A percentile compares a stretch with the other conserved stretches of the same genome.
Evolutionary conservation across 768 basidiomycete species (phyloP).

Genomic region (Leccinum longicurvipes): DNA sequence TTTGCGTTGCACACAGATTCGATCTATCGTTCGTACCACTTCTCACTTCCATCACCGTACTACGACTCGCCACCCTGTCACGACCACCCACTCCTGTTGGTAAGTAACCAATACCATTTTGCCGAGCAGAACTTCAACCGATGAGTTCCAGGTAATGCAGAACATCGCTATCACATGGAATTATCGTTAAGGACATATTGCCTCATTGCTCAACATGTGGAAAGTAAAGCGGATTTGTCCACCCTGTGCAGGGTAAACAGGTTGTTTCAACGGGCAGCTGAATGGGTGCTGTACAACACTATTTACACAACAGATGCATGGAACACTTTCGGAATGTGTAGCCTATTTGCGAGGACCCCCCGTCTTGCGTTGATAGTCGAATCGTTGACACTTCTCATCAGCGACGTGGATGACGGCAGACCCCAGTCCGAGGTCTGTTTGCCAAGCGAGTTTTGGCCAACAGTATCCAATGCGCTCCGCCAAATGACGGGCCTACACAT

Average conservation of each 20-base stretch:
- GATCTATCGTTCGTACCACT: neutral
- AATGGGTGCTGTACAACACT: constrained; percentile 59
- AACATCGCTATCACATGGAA: constrained; percentile 45
- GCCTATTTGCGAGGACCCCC: constrained; percentile 41
- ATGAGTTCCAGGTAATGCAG: constrained; percentile 34
- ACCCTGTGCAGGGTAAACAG: constrained; percentile 57
- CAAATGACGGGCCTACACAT: constrained; percentile 46
- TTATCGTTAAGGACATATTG: constrained; percentile 57
- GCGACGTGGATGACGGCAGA: constrained; percentile 18
- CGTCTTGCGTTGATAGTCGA: constrained; percentile 53
- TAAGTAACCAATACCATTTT: constrained; percentile 2
- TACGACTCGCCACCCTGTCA: neutral
- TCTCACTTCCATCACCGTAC: neutral
- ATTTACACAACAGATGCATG: constrained; percentile 43
- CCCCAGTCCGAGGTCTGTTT: constrained; percentile 8
- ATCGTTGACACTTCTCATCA: constrained; percentile 48
- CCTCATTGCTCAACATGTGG: constrained; percentile 52
- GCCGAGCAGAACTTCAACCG: neutral
- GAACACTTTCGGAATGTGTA: constrained; percentile 44
- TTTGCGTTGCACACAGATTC: neutral
- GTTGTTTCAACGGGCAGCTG: constrained; percentile 51
- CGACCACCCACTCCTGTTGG: constrained; percentile 1
- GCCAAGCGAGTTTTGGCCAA: constrained; percentile 46
- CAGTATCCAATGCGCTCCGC: constrained; percentile 47
- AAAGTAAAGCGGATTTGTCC: constrained; percentile 51